Evolutionary conservation across 495 filamentous ascomycete species (phyloP).

Genomic region (Podospora didyma): DNA sequence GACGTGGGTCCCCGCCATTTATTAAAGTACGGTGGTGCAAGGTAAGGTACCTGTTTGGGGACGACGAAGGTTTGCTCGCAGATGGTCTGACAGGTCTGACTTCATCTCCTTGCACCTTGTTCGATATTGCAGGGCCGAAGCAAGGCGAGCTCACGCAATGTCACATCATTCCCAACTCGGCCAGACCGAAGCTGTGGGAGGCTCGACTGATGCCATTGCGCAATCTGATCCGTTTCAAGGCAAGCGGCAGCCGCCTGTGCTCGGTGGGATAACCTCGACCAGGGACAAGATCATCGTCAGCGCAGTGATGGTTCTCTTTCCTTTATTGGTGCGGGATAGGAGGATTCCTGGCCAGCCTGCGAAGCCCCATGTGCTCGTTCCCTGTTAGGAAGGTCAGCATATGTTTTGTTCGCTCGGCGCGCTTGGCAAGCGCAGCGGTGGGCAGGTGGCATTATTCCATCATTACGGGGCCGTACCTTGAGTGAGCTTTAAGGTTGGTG

Average conservation of each 20-base stretch:
- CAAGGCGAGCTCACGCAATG: neutral
- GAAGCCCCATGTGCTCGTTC: neutral
- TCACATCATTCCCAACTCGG: neutral
- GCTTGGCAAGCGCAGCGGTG: neutral
- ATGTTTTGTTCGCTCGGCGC: neutral
- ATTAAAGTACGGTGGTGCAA: too few species aligned
- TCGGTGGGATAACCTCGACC: neutral
- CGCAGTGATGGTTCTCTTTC: neutral
- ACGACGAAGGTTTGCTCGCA: too few species aligned
- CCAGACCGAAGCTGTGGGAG: neutral
- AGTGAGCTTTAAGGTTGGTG: neutral
- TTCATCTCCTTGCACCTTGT: neutral
- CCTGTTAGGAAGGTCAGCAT: neutral
- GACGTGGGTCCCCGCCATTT: too few species aligned
- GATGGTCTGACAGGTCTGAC: too few species aligned
- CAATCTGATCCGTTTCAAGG: neutral
- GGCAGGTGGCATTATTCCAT: slow-evolving; percentile 8
- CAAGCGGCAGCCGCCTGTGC: neutral
- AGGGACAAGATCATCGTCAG: neutral
- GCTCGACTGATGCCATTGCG: neutral
- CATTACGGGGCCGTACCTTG: too few species aligned
- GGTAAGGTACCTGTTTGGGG: too few species aligned
- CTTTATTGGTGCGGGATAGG: neutral
- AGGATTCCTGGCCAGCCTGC: neutral
- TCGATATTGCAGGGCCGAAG: neutral